phyloP scores from a whole-genome alignment of 805 yeast genomes.

The Clavispora carvajalis region DNA sequence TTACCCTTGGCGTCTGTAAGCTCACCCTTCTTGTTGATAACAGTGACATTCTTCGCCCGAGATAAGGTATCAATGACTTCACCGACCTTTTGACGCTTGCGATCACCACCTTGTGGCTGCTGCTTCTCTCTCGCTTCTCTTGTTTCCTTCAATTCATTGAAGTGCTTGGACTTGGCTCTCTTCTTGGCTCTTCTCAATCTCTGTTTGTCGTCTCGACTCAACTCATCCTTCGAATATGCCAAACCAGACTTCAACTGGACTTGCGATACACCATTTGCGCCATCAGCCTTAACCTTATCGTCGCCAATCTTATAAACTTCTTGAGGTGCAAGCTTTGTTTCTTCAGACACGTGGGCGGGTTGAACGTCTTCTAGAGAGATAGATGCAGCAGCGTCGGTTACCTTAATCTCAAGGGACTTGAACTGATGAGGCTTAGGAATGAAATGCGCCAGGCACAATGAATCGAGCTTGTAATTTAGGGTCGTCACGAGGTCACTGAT shows the following conservation, averaged over 20 bases:
- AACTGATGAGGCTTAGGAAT: constrained; percentile 81
- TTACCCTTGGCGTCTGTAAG: constrained; percentile 70
- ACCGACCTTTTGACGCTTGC: constrained; percentile 51
- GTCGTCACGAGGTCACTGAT: constrained; percentile 58
- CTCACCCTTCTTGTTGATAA: constrained; percentile 72
- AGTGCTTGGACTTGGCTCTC: constrained; percentile 65
- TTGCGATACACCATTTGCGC: constrained; percentile 39
- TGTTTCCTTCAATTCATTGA: constrained; percentile 29
- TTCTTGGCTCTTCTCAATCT: constrained; percentile 82
- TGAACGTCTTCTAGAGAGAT: constrained; percentile 95
- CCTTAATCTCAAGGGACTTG: constrained; percentile 73
- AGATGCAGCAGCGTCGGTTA: constrained; percentile 58
- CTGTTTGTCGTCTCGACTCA: constrained; percentile 79
- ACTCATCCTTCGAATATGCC: constrained; percentile 74
- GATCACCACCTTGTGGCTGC: constrained; percentile 23
- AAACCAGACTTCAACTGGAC: constrained; percentile 72
- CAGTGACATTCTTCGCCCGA: constrained; percentile 70
- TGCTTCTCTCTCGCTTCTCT: constrained; percentile 25
- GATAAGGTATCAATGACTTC: constrained; percentile 65
- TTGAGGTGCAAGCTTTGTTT: constrained; percentile 86
- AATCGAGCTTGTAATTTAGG: constrained; percentile 71
- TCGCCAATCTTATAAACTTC: constrained; percentile 67
- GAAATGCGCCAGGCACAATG: constrained; percentile 90
- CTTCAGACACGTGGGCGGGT: constrained; percentile 74
- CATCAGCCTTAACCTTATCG: constrained; percentile 26